Conservation (phyloP, 768 basidiomycete genomes). For the Amanita phalloides region DNA sequence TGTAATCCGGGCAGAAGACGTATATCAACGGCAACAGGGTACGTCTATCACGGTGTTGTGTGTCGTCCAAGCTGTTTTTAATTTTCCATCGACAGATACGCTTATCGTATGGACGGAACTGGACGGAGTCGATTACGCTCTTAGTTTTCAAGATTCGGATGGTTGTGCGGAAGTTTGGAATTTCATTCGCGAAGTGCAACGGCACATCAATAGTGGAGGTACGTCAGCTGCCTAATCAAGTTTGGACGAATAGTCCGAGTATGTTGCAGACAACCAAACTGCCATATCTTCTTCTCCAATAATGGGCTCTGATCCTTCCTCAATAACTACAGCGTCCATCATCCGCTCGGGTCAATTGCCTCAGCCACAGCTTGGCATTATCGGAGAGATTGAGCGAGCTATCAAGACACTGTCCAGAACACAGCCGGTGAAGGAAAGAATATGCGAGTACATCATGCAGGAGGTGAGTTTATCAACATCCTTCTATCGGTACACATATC, state of each 20-base stretch:
- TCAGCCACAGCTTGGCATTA: slow-evolving; percentile 63
- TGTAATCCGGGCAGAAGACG: slow-evolving; percentile 73
- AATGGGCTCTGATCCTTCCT: slow-evolving; percentile 41
- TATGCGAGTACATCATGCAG: slow-evolving; percentile 81
- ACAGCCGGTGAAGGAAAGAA: slow-evolving; percentile 65
- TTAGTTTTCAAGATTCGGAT: slow-evolving; percentile 94
- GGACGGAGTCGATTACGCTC: slow-evolving; percentile 86
- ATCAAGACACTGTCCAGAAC: slow-evolving; percentile 69
- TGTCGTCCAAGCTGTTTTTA: slow-evolving; percentile 5
- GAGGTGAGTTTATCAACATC: slow-evolving; percentile 44
- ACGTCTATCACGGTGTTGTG: slow-evolving; percentile 16
- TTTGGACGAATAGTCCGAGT: slow-evolving; percentile 8
- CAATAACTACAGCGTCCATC: slow-evolving; percentile 48
- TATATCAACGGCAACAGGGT: slow-evolving; percentile 86
- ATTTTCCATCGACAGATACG: slow-evolving; percentile 56
- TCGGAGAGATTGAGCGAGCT: slow-evolving; percentile 68
- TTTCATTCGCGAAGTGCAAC: slow-evolving; percentile 88
- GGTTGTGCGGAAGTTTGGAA: slow-evolving; percentile 97
- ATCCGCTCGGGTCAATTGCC: slow-evolving; percentile 69
- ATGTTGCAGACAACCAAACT: slow-evolving; percentile 31
- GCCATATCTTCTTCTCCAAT: slow-evolving; percentile 51
- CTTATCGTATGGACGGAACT: slow-evolving; percentile 99
- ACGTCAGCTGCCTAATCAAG: slow-evolving; percentile 14
- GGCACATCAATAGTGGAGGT: slow-evolving; percentile 65
- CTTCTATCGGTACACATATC: background rate